These are phyloP conservation scores for Komagataella populi DNA, from an alignment of 805 yeast genomes.

Conservation along the genomic window DNA sequence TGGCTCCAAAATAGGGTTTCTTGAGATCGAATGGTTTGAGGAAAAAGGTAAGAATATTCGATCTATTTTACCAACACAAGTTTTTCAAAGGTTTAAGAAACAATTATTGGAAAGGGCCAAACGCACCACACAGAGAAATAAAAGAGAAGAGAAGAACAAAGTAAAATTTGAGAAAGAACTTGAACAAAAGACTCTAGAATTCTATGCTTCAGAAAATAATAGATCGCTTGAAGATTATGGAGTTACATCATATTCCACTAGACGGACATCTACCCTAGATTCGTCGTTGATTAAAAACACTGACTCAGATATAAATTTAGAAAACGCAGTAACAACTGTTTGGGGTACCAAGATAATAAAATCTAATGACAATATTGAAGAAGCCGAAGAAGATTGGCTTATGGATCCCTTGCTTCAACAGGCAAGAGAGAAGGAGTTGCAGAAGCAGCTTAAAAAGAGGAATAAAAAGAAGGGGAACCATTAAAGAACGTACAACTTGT, in stretches of 20 bases:
- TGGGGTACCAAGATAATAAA: constrained; percentile 63
- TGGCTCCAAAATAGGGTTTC: constrained; percentile 72
- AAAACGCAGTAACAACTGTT: constrained; percentile 32
- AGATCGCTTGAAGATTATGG: constrained; percentile 22
- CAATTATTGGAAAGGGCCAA: constrained; percentile 48
- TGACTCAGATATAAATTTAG: constrained; percentile 4
- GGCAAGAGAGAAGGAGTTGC: constrained; percentile 33
- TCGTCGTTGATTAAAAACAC: constrained; percentile 11
- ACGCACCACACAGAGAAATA: constrained; percentile 29
- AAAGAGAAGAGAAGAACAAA: constrained; percentile 49
- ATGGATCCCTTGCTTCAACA: constrained; percentile 34
- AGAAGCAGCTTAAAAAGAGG: constrained; percentile 16
- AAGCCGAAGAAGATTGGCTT: constrained; percentile 27
- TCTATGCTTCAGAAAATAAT: constrained; percentile 45
- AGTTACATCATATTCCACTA: constrained; percentile 3
- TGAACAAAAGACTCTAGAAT: constrained; percentile 43
- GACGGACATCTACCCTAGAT: constrained; percentile 15
- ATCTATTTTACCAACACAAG: constrained; percentile 23
- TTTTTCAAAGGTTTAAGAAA: constrained; percentile 30
- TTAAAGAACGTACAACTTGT: not conserved
- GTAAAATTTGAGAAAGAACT: constrained; percentile 40
- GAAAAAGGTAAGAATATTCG: constrained; percentile 1
- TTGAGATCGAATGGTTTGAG: constrained; percentile 73
- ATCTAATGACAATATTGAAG: constrained; percentile 24
- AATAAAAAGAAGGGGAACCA: constrained; percentile 32